These are phyloP conservation scores for Hansenula anomala DNA, from an alignment of 1,139 yeast species.

Conservation along the genomic window DNA sequence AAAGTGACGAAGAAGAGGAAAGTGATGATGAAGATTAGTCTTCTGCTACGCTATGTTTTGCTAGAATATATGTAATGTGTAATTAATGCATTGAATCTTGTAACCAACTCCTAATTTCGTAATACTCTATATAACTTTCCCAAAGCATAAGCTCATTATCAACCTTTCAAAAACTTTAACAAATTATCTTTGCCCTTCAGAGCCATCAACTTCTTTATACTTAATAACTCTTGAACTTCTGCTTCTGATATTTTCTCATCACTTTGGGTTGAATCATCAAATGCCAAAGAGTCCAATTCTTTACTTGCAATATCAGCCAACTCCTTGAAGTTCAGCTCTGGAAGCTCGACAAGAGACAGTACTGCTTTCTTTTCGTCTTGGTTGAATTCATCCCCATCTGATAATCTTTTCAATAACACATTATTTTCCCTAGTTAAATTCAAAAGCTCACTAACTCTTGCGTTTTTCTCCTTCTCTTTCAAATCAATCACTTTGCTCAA, in stretches of 20 bases:
- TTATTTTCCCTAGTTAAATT: slow-evolving; percentile 23
- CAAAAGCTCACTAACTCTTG: slow-evolving; percentile 22
- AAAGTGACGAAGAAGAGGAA: slow-evolving; percentile 14
- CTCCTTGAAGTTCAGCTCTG: slow-evolving; percentile 24
- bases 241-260: slow-evolving; percentile 16
- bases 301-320: slow-evolving; percentile 34
- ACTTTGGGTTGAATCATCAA: too few relatives aligned
- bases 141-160: background rate
- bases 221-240: slow-evolving; percentile 38
- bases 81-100: background rate
- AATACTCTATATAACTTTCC: too few relatives aligned
- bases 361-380: slow-evolving; percentile 26
- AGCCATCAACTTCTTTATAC: slow-evolving; percentile 57
- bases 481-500: slow-evolving; percentile 40
- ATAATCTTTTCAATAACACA: slow-evolving; percentile 27
- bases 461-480: slow-evolving; percentile 18
- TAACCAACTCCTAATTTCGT: background rate
- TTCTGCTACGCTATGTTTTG: too few relatives aligned
- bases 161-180: slow-evolving; percentile 44
- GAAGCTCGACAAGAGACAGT: slow-evolving; percentile 24
- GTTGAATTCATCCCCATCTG: slow-evolving; percentile 24
- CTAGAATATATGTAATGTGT: too few relatives aligned
- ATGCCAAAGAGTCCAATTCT: slow-evolving; percentile 18
- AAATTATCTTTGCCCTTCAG: slow-evolving; percentile 67
- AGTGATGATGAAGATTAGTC: slow-evolving; percentile 8